These are phyloP conservation scores for Angomonas deanei DNA, from an alignment of 208 protist genomes.

Conservation along the genomic window DNA sequence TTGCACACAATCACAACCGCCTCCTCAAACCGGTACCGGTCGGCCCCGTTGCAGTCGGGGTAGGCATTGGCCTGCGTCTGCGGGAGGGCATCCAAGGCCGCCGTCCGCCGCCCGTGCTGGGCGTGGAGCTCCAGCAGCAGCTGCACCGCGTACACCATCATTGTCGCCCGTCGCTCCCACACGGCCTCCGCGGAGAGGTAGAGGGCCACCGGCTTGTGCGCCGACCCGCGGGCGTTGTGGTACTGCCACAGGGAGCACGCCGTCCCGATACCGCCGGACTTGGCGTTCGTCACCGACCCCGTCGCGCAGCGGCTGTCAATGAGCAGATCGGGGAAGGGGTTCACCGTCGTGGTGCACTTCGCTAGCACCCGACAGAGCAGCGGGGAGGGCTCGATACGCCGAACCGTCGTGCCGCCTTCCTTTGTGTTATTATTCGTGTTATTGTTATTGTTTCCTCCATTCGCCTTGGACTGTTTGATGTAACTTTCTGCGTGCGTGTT, in stretches of 20 bases:
- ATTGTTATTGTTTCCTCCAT: no score
- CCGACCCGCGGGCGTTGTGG: conserved; percentile 13
- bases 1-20: conserved; percentile 30
- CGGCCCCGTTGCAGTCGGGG: background rate
- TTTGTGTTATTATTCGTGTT: conserved; percentile 1
- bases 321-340: conserved; percentile 49
- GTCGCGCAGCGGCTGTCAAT: conserved; percentile 59
- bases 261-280: conserved; percentile 16
- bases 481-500: no score
- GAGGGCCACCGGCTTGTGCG: background rate
- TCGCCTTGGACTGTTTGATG: no score
- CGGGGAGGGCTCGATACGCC: conserved; percentile 22
- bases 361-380: conserved; percentile 46
- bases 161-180: background rate
- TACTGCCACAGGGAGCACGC: conserved; percentile 37
- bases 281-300: background rate
- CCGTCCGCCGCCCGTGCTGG: background rate
- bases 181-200: background rate
- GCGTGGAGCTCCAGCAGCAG: background rate
- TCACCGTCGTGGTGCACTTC: conserved; percentile 32
- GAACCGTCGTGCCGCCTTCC: background rate
- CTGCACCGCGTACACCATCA: conserved; percentile 2
- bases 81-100: background rate
- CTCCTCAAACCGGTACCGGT: conserved; percentile 21
- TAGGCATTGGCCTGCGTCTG: background rate